Conservation (phyloP, 257 asterid species). For the Catharanthus roseus region DNA sequence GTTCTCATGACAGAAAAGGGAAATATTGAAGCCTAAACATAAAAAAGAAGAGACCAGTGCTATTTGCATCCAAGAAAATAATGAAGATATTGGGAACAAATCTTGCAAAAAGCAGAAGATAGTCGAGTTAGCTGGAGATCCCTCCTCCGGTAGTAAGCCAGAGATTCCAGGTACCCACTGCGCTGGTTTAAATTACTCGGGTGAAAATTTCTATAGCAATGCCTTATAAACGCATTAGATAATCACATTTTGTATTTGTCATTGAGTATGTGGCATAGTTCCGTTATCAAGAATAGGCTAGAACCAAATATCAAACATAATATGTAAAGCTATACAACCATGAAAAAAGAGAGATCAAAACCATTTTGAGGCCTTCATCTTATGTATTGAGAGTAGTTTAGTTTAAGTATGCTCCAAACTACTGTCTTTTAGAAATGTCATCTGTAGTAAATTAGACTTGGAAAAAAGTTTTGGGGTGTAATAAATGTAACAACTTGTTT, state of each 20-base stretch:
- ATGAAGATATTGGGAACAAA: constrained; percentile 25
- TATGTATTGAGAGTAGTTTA: not conserved
- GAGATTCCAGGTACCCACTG: constrained; percentile 56
- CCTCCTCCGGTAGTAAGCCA: not conserved
- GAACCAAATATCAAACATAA: not conserved
- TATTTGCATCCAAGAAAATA: constrained; percentile 9
- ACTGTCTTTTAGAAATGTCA: not conserved
- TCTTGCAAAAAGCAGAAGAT: constrained; percentile 34
- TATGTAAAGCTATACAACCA: not conserved
- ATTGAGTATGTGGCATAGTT: not conserved
- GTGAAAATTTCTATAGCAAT: constrained; percentile 2
- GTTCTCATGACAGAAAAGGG: constrained; percentile 46
- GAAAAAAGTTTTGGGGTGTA: too few relatives aligned
- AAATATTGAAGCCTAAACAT: constrained; percentile 51
- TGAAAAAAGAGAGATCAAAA: not conserved
- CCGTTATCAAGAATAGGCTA: not conserved
- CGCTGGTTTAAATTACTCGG: not conserved
- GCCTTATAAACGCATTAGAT: not conserved
- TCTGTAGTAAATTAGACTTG: not conserved
- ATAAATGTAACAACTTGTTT: too few relatives aligned
- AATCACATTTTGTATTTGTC: not conserved
- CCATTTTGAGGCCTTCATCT: not conserved
- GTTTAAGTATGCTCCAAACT: not conserved
- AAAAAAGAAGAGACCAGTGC: constrained; percentile 24
- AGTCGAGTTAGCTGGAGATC: constrained; percentile 16